A percentile compares a stretch with the other conserved stretches of the same genome.
phyloP scores from a whole-genome alignment of 2,329 filamentous ascomycete genomes.

The Neodidymelliopsis sp. region DNA sequence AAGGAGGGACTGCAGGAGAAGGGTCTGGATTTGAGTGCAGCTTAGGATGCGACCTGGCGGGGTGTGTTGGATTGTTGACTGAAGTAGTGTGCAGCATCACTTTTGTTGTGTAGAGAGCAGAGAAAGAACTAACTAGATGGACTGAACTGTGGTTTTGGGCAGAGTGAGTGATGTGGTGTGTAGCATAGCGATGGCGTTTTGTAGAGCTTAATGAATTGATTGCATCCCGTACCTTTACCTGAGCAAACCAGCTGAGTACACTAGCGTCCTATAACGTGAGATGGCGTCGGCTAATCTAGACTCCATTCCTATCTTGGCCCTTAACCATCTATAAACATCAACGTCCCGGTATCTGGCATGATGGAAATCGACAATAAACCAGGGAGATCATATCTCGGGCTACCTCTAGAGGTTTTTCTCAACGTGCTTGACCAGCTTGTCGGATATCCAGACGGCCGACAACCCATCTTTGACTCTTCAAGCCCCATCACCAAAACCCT shows the following conservation, averaged over 20 bases:
- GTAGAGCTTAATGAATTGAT: too few relatives aligned
- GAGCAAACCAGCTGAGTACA: too few relatives aligned
- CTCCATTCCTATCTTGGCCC: neutral
- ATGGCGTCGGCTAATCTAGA: neutral
- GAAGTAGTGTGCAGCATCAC: neutral
- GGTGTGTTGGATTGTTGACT: neutral
- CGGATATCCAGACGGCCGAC: slow-evolving; percentile 18
- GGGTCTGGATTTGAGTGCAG: slow-evolving; percentile 49
- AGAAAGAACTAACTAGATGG: too few relatives aligned
- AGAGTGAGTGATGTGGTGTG: neutral
- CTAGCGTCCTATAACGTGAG: neutral
- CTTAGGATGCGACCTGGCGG: neutral
- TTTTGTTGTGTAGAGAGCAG: too few relatives aligned
- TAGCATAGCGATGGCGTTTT: neutral
- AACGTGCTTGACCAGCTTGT: slow-evolving; percentile 40
- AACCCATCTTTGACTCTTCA: slow-evolving; percentile 31
- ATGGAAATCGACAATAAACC: neutral
- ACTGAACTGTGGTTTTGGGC: too few relatives aligned
- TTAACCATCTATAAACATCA: neutral
- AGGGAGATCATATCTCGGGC: neutral
- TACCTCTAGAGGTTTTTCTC: slow-evolving; percentile 38
- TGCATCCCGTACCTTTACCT: too few relatives aligned
- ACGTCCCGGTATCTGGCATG: neutral
- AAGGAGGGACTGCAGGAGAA: slow-evolving; percentile 51
- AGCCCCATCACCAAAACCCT: slow-evolving; percentile 32